Percentiles rank a stretch among this genome's conserved stretches.
Conservation (phyloP, 345 rosid species). For the Pistacia integerrima region DNA sequence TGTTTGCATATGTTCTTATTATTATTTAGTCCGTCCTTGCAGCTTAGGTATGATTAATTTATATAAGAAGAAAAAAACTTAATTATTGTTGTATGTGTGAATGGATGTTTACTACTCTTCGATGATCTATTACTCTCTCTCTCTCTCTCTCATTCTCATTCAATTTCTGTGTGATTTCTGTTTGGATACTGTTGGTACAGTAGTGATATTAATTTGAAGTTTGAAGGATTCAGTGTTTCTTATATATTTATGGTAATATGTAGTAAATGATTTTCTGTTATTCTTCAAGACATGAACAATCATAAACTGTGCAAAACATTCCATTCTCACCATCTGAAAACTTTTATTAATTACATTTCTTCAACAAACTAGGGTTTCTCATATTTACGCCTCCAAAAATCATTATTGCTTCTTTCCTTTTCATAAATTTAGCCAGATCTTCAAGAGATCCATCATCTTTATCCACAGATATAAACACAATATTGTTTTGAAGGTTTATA, state of each 20-base stretch:
- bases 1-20: background rate
- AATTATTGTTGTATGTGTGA: background rate
- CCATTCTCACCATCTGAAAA: background rate
- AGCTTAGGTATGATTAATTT: conserved; percentile 6
- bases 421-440: background rate
- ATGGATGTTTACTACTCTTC: background rate
- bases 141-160: background rate
- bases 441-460: background rate
- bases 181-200: conserved; percentile 14
- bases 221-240: background rate
- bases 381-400: background rate
- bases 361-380: conserved; percentile 12
- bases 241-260: background rate
- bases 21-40: background rate
- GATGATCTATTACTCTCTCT: background rate
- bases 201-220: background rate
- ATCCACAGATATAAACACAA: no score
- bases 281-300: conserved; percentile 12
- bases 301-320: conserved; percentile 10
- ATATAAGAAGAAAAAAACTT: background rate
- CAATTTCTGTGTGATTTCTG: background rate
- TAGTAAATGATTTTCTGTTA: conserved; percentile 15
- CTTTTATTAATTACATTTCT: background rate
- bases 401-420: background rate
- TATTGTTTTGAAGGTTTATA: no score